Evolutionary conservation across 2,329 filamentous ascomycete genomes (phyloP).

Genomic region (Cytospora piceae): DNA sequence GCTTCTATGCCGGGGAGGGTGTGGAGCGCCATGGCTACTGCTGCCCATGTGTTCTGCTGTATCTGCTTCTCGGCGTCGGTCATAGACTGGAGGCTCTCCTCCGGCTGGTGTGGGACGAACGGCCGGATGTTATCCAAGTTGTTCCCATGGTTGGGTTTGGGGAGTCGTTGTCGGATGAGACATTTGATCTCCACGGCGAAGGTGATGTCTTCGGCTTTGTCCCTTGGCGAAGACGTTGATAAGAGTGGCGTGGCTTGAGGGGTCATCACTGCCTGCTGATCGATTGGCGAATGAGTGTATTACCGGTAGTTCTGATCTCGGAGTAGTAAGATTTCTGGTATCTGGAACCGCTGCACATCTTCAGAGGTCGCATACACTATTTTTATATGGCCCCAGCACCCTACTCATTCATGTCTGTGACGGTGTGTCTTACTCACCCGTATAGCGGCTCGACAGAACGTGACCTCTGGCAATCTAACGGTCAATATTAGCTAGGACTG

Average conservation of each 20-base stretch:
- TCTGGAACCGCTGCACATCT: not conserved
- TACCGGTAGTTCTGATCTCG: not conserved
- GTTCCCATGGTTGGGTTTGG: not conserved
- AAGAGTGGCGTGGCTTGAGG: not conserved
- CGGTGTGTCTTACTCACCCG: not conserved
- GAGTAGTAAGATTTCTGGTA: not conserved
- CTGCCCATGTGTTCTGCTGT: constrained; percentile 21
- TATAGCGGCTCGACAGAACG: not conserved
- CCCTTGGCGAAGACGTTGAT: constrained; percentile 13
- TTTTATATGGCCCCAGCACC: not conserved
- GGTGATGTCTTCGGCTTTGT: constrained; percentile 24
- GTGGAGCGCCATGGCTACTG: constrained; percentile 18
- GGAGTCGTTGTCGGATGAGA: constrained; percentile 6
- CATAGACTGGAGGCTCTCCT: constrained; percentile 22
- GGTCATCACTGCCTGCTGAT: constrained; percentile 12
- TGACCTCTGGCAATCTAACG: not conserved
- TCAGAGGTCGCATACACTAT: not conserved
- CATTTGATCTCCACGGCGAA: constrained; percentile 30
- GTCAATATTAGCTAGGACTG: not conserved
- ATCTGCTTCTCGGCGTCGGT: constrained; percentile 24
- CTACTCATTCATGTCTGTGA: not conserved
- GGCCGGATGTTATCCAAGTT: constrained; percentile 8
- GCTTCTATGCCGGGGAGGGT: constrained; percentile 34
- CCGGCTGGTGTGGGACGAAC: constrained; percentile 26
- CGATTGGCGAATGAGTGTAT: not conserved